Evolutionary conservation across 768 basidiomycete species (phyloP), one percentile per base, ranked within the genome.

Genomic region (Hericium erinaceus): DNA sequence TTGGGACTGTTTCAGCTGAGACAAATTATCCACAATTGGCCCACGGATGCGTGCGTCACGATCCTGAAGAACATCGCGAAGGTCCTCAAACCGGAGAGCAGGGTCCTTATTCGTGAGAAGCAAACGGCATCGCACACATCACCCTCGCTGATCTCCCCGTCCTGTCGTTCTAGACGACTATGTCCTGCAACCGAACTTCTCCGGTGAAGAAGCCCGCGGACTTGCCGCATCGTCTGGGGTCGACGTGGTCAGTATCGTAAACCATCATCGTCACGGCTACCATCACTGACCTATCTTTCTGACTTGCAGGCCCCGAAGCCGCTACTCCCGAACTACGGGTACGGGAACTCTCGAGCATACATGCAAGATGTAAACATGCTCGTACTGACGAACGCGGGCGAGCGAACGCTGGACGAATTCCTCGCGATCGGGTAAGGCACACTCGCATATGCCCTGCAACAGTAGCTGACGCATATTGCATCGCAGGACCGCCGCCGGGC

Each of bases 1-100:
- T 18, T 51, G 28, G 38, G 3, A 9, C 3, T 38, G 11, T 11
- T 8, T 1, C 28, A 52, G 44, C 20, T 50, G 28, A 18, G 33
- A 51, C 56, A 67, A 52, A 67, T 69, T 44, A 62, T 68, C 22
- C 73, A 73, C 50, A 66, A 75, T 58, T 75, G 72, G 74, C 70
- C 71, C 10, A 67, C 73, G 28, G 64, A 65, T 1, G 69, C 73
- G 26, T 69, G 67, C 41, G 39, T 67, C 18, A 60, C 44, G 2
- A 72, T 75, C 51, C 55, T 74, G 39, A 64, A 59, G 28, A 70
- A 67, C 50, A 54, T 74, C 3, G 59, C 63, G 8, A 61, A 53
- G 15, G 69, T 66, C 6, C 67, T 74, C 69, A 58, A 24, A 10
- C 64, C 69, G 0, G 38, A 62, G n/a, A 70, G 69, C 56, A 64